Evolutionary conservation across 352 stramenopile species (phyloP).

Genomic region (Pythium vanterpoolii): DNA sequence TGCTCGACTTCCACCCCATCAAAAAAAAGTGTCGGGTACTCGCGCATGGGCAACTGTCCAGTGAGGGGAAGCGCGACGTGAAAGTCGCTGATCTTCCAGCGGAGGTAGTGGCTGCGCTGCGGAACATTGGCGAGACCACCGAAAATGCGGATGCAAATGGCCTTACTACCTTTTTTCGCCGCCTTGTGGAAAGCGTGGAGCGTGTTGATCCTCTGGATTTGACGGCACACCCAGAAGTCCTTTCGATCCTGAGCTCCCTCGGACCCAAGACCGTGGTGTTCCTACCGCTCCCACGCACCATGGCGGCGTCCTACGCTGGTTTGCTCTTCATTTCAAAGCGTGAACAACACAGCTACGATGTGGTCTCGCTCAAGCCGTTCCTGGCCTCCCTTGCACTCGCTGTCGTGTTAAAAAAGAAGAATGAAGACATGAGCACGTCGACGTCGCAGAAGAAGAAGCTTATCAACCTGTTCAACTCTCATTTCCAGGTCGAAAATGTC

Average conservation of each 20-base stretch:
- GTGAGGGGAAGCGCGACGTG: not conserved
- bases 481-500: slow-evolving; percentile 64
- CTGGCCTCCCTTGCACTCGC: slow-evolving; percentile 41
- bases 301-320: slow-evolving; percentile 33
- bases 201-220: slow-evolving; percentile 36
- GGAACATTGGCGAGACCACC: slow-evolving; percentile 10
- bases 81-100: slow-evolving; percentile 1
- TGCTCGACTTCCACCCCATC: slow-evolving; percentile 45
- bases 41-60: slow-evolving; percentile 8
- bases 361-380: slow-evolving; percentile 45
- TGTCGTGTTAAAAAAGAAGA: slow-evolving; percentile 47
- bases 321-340: slow-evolving; percentile 39
- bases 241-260: slow-evolving; percentile 15
- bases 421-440: slow-evolving; percentile 54
- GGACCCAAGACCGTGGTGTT: slow-evolving; percentile 35
- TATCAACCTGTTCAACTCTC: slow-evolving; percentile 56
- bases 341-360: slow-evolving; percentile 19
- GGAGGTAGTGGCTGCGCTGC: slow-evolving; percentile 6
- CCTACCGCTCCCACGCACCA: slow-evolving; percentile 41
- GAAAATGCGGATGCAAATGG: not conserved
- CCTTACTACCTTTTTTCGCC: slow-evolving; percentile 27
- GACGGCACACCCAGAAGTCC: slow-evolving; percentile 31
- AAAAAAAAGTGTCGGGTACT: slow-evolving; percentile 38
- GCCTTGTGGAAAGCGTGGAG: slow-evolving; percentile 39
- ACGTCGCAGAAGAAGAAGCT: slow-evolving; percentile 68